These are phyloP conservation scores for Hippophae gyantsensis DNA, from an alignment of 306 rosid species.

Conservation along the genomic window DNA sequence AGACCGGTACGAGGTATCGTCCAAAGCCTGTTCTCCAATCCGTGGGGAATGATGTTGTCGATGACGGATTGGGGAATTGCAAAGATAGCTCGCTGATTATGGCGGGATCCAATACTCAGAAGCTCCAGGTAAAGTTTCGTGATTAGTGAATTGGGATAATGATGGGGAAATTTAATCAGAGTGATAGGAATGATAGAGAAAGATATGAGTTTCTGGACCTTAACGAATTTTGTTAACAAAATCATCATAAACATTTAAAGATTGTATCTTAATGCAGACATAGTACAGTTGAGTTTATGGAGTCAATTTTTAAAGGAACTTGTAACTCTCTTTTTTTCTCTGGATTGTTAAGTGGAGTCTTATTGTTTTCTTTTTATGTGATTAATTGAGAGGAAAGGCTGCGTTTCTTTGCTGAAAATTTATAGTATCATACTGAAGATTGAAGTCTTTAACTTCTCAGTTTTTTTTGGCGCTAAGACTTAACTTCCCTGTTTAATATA, in stretches of 20 bases:
- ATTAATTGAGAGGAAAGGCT: background rate
- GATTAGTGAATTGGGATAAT: background rate
- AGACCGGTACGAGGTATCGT: slow-evolving; percentile 38
- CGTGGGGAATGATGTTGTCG: slow-evolving; percentile 14
- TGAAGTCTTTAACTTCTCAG: background rate
- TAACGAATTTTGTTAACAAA: background rate
- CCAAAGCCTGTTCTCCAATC: slow-evolving; percentile 29
- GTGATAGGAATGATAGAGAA: background rate
- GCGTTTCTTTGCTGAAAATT: background rate
- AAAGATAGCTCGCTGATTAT: slow-evolving; percentile 21
- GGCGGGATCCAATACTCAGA: slow-evolving; percentile 16
- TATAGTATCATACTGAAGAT: background rate
- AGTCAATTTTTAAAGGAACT: background rate
- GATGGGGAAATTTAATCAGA: background rate
- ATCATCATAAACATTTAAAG: background rate
- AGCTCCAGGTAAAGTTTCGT: slow-evolving; percentile 26
- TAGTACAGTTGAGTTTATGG: background rate
- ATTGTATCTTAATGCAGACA: background rate
- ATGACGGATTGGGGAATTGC: slow-evolving; percentile 19
- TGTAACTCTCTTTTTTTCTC: background rate
- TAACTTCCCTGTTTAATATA: background rate
- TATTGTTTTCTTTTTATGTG: background rate
- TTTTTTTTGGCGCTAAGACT: background rate
- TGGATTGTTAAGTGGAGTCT: background rate
- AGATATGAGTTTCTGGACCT: background rate